phyloP scores from a whole-genome alignment of 1,284 basidiomycete genomes.

The Violaceomyces palustris region DNA sequence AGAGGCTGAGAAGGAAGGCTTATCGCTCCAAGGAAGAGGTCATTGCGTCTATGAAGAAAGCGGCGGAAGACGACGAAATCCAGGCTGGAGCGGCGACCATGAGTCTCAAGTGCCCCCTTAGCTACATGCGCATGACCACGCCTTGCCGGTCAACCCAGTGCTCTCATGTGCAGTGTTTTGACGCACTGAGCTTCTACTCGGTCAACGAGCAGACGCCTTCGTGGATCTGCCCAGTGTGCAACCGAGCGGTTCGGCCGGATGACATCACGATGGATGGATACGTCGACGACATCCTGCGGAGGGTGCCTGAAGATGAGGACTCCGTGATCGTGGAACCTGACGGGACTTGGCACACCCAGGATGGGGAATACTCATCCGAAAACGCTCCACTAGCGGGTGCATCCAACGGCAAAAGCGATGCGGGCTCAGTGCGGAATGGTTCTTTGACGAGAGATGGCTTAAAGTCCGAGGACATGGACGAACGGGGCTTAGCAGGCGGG shows the following conservation, averaged over 20 bases:
- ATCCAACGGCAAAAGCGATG: too few relatives aligned
- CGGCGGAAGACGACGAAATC: constrained; percentile 48
- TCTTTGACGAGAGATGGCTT: too few relatives aligned
- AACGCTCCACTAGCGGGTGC: too few relatives aligned
- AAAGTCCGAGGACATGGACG: too few relatives aligned
- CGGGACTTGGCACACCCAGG: constrained; percentile 88
- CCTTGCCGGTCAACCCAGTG: constrained; percentile 82
- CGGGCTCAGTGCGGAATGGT: too few relatives aligned
- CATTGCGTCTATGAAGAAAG: constrained; percentile 27
- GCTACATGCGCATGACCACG: constrained; percentile 76
- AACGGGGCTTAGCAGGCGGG: too few relatives aligned
- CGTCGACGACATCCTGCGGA: constrained; percentile 68
- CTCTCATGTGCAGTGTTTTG: constrained; percentile 91
- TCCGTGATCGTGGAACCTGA: constrained; percentile 89
- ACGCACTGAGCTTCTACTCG: constrained; percentile 86
- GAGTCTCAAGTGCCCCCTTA: constrained; percentile 59
- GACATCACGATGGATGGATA: constrained; percentile 89
- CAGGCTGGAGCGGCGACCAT: constrained; percentile 42
- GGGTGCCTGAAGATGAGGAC: constrained; percentile 73
- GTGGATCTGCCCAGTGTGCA: constrained; percentile 94
- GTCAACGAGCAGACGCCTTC: constrained; percentile 95
- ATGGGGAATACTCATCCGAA: constrained; percentile 66
- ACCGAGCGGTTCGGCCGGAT: constrained; percentile 68
- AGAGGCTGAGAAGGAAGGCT: constrained; percentile 24
- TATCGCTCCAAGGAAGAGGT: constrained; percentile 40